Evolutionary conservation across 768 basidiomycete genomes (phyloP).

Genomic region (Xerocomellus dryophilus): DNA sequence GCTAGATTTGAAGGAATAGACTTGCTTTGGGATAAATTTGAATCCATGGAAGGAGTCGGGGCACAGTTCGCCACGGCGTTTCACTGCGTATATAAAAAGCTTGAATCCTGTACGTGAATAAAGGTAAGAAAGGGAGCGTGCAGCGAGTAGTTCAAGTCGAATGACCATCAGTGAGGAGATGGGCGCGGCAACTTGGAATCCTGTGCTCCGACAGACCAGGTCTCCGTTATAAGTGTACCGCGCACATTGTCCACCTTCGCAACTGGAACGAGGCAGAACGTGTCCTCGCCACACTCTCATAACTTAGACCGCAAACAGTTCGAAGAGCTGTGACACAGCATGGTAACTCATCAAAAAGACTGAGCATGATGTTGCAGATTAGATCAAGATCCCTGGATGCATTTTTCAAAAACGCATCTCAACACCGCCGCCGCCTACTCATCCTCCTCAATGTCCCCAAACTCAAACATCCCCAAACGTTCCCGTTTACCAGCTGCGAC

Average conservation of each 20-base stretch:
- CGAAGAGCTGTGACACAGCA: background rate
- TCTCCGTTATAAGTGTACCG: background rate
- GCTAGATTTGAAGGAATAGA: constrained; percentile 23
- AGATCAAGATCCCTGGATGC: constrained; percentile 16
- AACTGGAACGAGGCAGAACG: background rate
- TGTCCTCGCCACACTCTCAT: background rate
- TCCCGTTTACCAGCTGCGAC: constrained; percentile 65
- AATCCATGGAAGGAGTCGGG: constrained; percentile 9
- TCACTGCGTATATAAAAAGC: background rate
- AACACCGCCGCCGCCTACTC: constrained; percentile 35
- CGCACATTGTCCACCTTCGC: background rate
- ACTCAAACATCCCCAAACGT: constrained; percentile 83
- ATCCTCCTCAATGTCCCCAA: constrained; percentile 88
- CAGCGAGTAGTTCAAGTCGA: background rate
- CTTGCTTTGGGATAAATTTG: constrained; percentile 23
- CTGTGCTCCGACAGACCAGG: background rate
- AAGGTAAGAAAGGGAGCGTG: background rate
- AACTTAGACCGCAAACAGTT: constrained; percentile 1
- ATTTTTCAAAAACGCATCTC: constrained; percentile 18
- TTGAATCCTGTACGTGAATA: background rate
- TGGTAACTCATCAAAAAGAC: background rate
- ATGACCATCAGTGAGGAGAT: background rate
- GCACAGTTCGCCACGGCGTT: background rate
- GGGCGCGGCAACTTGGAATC: constrained; percentile 3
- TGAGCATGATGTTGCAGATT: constrained; percentile 3